Percentiles rank a stretch among this genome's conserved stretches.
phyloP scores from a whole-genome alignment of 2,329 filamentous ascomycete genomes.

The Hirsutella thompsonii region DNA sequence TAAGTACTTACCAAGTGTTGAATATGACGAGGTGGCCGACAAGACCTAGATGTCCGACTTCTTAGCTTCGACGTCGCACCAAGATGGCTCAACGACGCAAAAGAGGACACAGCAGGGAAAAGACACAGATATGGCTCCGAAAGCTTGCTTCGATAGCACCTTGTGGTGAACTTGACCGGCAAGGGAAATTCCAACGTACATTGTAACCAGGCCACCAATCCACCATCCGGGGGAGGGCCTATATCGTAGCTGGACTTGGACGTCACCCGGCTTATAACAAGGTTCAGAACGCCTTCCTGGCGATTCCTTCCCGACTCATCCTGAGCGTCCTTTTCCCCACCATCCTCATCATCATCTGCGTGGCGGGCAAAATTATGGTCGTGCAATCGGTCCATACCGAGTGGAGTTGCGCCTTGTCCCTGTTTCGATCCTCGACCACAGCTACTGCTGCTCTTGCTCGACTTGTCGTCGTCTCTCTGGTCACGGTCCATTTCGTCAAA shows the following conservation, averaged over 20 bases:
- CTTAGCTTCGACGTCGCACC: no score
- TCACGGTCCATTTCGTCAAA: no score
- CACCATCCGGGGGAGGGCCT: constrained; percentile 38
- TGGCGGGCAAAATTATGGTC: neutral
- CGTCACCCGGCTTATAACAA: constrained; percentile 27
- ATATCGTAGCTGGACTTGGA: constrained; percentile 26
- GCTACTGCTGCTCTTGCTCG: no score
- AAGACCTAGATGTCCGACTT: constrained; percentile 4
- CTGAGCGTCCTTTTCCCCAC: neutral
- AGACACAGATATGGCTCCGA: no score
- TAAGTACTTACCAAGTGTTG: constrained; percentile 30
- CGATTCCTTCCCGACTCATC: constrained; percentile 2
- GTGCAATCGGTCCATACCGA: neutral
- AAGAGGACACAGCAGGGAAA: no score
- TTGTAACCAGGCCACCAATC: constrained; percentile 30
- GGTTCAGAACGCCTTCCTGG: constrained; percentile 16
- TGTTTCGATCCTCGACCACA: no score
- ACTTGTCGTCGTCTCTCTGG: no score
- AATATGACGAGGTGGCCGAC: constrained; percentile 30
- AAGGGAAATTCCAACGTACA: constrained; percentile 24
- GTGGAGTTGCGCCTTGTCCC: no score
- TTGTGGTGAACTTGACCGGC: no score
- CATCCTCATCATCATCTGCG: constrained; percentile 1
- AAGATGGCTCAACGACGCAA: no score
- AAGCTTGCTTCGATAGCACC: no score